Base-by-base conservation (phyloP, 352 stramenopile species). In the Albugo candida region DNA sequence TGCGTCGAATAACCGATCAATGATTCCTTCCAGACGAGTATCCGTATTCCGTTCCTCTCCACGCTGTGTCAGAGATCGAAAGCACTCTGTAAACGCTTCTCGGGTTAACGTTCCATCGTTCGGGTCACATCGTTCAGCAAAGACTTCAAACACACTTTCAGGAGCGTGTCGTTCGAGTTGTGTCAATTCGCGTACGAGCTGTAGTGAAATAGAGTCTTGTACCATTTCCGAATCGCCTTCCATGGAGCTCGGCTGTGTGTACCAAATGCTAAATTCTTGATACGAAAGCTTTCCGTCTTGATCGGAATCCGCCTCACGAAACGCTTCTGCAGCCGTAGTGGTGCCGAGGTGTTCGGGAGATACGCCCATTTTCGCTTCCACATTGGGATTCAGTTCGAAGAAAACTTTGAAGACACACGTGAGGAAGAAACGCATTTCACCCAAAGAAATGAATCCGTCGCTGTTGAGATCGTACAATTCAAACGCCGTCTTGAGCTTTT, bases 331-430 rank as follows among this genome's bases (percentile, higher is more conserved):
- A 2, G 71, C 70, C 11, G 75, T 92, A 43, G 85, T 80, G 24
- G 64, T 55, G 0, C 65, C 79, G 11, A 93, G 55, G 27, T 86
- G 77, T 27, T 86, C 72, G 0, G 79, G 59, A 2, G 63, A 73
- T 17, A 89, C 71, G 41, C 14, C 50, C 58, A 87, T 76, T 14
- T 56, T 64, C 4, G 47, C 45, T 18, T 75, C 60, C 11, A 54
- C 80, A 19, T 81, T 66, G 10, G 70, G 71, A 36, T 85, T 81
- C 27, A 83, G 66, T 52, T 91, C 75, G 44, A 83, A 92, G 6
- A 94, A 60, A 14, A 93, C 74, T 43, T 86, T 85, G 51, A 93
- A 92, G 0, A 94, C 69, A 1, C 72, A 81, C 19, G 65, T 85
- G 34, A 94, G 54, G 47, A 87, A 92, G 19, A 86, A 42, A 8